These are phyloP conservation scores for Calonectria henricotiae DNA, from an alignment of 2,329 filamentous ascomycete genomes.

Conservation along the genomic window DNA sequence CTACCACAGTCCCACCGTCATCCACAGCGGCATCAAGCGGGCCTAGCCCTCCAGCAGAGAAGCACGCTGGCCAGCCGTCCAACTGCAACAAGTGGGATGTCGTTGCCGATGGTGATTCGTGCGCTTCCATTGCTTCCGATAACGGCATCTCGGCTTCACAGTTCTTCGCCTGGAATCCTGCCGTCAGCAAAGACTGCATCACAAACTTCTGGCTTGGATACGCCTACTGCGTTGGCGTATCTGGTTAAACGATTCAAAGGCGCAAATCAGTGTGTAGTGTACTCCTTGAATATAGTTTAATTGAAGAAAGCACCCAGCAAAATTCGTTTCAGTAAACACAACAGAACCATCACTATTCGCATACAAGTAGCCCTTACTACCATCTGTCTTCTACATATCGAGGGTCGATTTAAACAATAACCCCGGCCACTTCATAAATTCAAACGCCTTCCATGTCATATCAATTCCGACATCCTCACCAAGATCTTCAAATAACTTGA, in stretches of 20 bases:
- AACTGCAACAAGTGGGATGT: not conserved
- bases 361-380: not conserved
- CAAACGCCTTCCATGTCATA: constrained; percentile 17
- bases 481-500: constrained; percentile 23
- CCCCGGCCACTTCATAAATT: not conserved
- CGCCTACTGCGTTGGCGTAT: constrained; percentile 8
- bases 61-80: not conserved
- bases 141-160: not conserved
- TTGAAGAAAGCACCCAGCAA: not conserved
- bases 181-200: not conserved
- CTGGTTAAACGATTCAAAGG: not conserved
- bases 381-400: not conserved
- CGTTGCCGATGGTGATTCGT: not conserved
- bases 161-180: constrained; percentile 9
- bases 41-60: not conserved
- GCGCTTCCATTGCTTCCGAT: not conserved
- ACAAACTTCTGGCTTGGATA: constrained; percentile 9
- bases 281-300: not conserved
- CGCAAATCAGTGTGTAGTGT: not conserved
- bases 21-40: no score
- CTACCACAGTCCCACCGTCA: not conserved
- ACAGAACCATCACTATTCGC: not conserved
- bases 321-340: not conserved
- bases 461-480: not conserved
- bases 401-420: not conserved